Conservation (phyloP, 1,284 basidiomycete genomes). For the Ustilago hordei region DNA sequence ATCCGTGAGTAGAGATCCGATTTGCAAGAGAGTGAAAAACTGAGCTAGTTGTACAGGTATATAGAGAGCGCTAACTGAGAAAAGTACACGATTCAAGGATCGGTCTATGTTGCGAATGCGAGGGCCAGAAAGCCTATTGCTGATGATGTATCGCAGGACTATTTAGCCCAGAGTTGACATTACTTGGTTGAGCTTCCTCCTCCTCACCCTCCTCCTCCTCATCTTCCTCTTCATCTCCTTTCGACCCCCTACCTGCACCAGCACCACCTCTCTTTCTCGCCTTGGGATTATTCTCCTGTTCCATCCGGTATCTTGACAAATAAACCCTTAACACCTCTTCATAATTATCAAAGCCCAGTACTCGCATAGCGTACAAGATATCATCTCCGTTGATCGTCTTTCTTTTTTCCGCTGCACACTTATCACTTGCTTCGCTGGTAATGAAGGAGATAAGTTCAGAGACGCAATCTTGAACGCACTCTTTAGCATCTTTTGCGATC, state of each 20-base stretch:
- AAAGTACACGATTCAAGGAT: slow-evolving; percentile 1
- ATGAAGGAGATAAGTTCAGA: slow-evolving; percentile 97
- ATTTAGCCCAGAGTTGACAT: slow-evolving; percentile 3
- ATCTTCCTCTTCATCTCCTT: neutral
- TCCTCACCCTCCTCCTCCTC: slow-evolving; percentile 10
- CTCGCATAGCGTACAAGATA: slow-evolving; percentile 86
- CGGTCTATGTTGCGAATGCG: slow-evolving; percentile 3
- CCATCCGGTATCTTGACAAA: slow-evolving; percentile 76
- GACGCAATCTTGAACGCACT: slow-evolving; percentile 95
- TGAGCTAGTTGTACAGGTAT: slow-evolving; percentile 17
- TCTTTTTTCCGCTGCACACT: slow-evolving; percentile 85
- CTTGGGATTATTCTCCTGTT: slow-evolving; percentile 40
- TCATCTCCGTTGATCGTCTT: slow-evolving; percentile 88
- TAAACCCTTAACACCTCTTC: slow-evolving; percentile 89
- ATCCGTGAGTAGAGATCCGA: neutral
- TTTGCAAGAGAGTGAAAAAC: neutral
- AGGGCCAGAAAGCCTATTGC: neutral
- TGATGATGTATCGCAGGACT: slow-evolving; percentile 10
- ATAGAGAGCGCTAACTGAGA: neutral
- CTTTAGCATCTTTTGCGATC: slow-evolving; percentile 95
- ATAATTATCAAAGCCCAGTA: slow-evolving; percentile 95
- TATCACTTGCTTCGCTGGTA: slow-evolving; percentile 88
- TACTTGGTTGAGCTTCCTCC: neutral
- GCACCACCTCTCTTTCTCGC: neutral
- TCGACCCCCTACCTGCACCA: neutral